Conservation (phyloP, 306 rosid species). For the Hylodesmum podocarpum region DNA sequence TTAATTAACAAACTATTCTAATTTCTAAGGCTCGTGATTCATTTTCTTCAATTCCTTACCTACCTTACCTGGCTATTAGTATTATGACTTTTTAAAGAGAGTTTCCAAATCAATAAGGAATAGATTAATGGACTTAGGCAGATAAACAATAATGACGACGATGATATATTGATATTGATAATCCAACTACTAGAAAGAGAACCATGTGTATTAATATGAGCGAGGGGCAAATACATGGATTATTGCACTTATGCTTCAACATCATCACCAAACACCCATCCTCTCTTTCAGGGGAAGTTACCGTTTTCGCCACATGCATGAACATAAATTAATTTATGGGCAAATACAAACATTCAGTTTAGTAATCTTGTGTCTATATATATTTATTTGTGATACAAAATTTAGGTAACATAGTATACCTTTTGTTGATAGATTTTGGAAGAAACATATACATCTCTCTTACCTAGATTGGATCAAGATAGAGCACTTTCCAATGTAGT, state of each 20-base stretch:
- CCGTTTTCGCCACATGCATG: slow-evolving; percentile 34
- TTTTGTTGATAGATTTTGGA: slow-evolving; percentile 36
- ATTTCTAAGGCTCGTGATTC: background rate
- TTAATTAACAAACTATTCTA: background rate
- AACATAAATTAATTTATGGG: slow-evolving; percentile 20
- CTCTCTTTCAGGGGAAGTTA: slow-evolving; percentile 4
- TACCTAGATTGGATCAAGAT: slow-evolving; percentile 65
- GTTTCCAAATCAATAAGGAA: background rate
- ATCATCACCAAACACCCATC: slow-evolving; percentile 36
- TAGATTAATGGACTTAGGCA: slow-evolving; percentile 22
- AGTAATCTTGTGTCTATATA: slow-evolving; percentile 9
- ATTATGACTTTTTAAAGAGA: background rate
- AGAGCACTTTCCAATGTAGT: slow-evolving; percentile 40
- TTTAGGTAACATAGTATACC: slow-evolving; percentile 30
- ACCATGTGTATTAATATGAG: slow-evolving; percentile 15
- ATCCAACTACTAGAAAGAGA: slow-evolving; percentile 35
- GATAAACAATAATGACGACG: slow-evolving; percentile 35
- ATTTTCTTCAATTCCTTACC: slow-evolving; percentile 2
- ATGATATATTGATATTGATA: slow-evolving; percentile 27
- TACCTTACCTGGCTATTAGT: slow-evolving; percentile 6
- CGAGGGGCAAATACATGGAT: slow-evolving; percentile 25
- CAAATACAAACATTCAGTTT: slow-evolving; percentile 51
- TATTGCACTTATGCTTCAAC: slow-evolving; percentile 18
- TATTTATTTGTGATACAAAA: slow-evolving; percentile 27
- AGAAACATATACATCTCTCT: slow-evolving; percentile 40